phyloP scores from a whole-genome alignment of 2,329 filamentous ascomycete genomes.

The Westerdykella aurantiaca region DNA sequence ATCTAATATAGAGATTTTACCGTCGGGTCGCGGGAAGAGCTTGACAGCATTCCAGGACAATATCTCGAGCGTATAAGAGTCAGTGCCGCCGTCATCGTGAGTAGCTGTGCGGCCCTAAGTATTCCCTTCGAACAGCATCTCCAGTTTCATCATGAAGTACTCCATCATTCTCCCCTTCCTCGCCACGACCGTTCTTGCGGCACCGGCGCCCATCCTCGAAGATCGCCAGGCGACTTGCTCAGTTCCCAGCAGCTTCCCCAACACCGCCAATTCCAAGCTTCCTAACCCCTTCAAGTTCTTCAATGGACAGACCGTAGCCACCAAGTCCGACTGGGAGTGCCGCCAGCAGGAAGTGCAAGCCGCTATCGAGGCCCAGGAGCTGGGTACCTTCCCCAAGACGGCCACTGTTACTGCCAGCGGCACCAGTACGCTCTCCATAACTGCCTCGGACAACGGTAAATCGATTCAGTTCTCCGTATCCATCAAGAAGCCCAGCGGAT shows the following conservation, averaged over 20 bases:
- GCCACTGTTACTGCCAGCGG: conserved; percentile 27
- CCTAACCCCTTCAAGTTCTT: conserved; percentile 38
- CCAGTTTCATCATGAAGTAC: conserved; percentile 26
- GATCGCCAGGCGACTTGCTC: conserved; percentile 28
- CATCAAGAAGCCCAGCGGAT: conserved; percentile 38
- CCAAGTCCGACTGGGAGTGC: conserved; percentile 32
- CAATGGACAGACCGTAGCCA: conserved; percentile 31
- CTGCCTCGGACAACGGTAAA: conserved; percentile 28
- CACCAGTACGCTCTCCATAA: conserved; percentile 33
- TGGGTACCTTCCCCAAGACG: conserved; percentile 36
- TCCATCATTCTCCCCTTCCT: conserved; percentile 26
- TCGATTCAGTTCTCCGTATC: conserved; percentile 35
- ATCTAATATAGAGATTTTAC: conserved; percentile 24
- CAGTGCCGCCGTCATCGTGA: background rate
- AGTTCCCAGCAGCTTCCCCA: conserved; percentile 27
- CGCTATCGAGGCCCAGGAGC: conserved; percentile 34
- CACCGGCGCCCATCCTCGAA: conserved; percentile 23
- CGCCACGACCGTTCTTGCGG: conserved; percentile 25
- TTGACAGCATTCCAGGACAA: background rate
- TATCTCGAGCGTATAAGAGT: background rate
- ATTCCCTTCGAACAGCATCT: background rate
- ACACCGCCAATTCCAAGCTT: conserved; percentile 27
- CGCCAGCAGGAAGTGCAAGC: conserved; percentile 35
- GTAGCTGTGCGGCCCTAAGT: background rate
- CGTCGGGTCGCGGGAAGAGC: conserved; percentile 12